Evolutionary conservation across 2,329 filamentous ascomycete species (phyloP), one percentile per base, ranked within the genome.

Genomic region (Fusarium mangiferae): DNA sequence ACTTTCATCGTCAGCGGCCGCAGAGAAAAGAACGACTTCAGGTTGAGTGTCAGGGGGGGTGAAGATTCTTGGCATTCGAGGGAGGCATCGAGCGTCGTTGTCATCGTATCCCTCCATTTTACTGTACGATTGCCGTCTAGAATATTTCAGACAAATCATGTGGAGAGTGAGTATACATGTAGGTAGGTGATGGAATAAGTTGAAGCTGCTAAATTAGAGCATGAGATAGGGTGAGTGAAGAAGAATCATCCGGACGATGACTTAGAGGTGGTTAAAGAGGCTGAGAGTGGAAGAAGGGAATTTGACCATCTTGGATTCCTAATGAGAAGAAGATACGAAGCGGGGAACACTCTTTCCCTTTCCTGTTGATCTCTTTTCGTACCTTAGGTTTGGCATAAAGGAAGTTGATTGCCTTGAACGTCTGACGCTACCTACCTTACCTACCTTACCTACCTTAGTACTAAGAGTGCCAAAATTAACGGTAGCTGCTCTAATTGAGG

Each of bases 41-140:
- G 57, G 20, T 18, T 69, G 65, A 39, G 30, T n/a, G 28, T 49
- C 52, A 15, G 70, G 42, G 18, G 62, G 38, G 22, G 66, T 57
- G 17, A 75, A 75, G 30, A 71, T 59, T 30, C 62, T 73, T 8
- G 76, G 73, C 9, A 72, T 65, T 18, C 60, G 75, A 39, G 76
- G 71, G 46, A 77, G 75, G 24, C 68, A 77, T 35, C 65, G 63
- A 8, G 52, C 44, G 17, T 48, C 61, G 39, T 72, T 52, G 24
- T 71, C 62, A 24, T 66, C 51, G 26, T 74, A 33, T 46, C 60
- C 70, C 78, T 72, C 78, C 68, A 77, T 77, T 26, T 41, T 59
- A 38, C 59, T 30, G 26, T 69, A 48, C 46, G 26, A 58, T 20
- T 41, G 24, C 18, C n/a, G 35, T n/a, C 26, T 33, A 22, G 35